Evolutionary conservation across 129 eudicot genomes (phyloP), one percentile per base, ranked within the genome.

Genomic region (Apium graveolens): DNA sequence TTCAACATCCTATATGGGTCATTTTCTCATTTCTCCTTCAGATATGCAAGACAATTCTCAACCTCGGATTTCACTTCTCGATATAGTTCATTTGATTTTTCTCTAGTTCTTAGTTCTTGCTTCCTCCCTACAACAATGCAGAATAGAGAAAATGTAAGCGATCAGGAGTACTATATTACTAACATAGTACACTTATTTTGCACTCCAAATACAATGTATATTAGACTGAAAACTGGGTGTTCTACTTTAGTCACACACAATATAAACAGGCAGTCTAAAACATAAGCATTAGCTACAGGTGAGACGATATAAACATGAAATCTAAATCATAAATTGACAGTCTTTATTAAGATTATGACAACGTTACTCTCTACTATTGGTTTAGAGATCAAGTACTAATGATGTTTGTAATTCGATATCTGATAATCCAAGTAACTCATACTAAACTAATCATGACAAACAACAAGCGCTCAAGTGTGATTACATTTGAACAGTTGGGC

Each of bases 11-110:
- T 81, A 70, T 91, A 93, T 11, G 96, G 96, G 66, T 93, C 98
- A 4, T 76, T 80, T 80, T 86, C 93, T 62, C 96, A 83, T 42
- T 85, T 93, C 80, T 84, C 84, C 81, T 86, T 89, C 66, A 91
- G 73, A 81, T 89, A 93, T 46, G 85, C 78, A 48, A 93, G 84
- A 75, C 90, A 89, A 7, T 45, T 86, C 82, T 93, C 98, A 55
- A 91, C 98, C 80, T 89, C 89, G 0, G 83, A 70, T 82, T 93
- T 93, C 82, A 93, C 96, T 74, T 91, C 87, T 72, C 81, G 1
- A 73, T 93, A 91, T 76, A 93, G 2, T 76, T 85, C 89, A 3
- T 91, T 81, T 42, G 96, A 89, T 78, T 86, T 86, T 24, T 88
- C 98, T 78, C 81, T 88, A 69, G 78, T 63, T 78, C 78, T 91